Percentiles rank a stretch among this genome's conserved stretches.
phyloP scores from a whole-genome alignment of 1,284 basidiomycete species.

The Serendipita sp. region DNA sequence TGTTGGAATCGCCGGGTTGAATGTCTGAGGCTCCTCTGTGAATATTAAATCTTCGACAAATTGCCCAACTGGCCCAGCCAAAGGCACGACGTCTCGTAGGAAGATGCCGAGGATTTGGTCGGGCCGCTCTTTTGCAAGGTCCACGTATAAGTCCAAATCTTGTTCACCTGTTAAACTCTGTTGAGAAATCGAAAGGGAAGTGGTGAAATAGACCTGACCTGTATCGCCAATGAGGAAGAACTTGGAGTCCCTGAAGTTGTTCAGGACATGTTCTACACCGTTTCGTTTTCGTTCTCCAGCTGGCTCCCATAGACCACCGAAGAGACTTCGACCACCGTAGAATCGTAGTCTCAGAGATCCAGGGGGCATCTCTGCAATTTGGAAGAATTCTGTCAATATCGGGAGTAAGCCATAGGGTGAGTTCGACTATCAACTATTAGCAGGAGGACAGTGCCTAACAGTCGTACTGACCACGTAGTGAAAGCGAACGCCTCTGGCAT shows the following conservation, averaged over 20 bases:
- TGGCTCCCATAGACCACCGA: conserved; percentile 61
- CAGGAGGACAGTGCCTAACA: not conserved
- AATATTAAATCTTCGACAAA: not conserved
- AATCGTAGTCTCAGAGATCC: conserved; percentile 62
- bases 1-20: not conserved
- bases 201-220: not conserved
- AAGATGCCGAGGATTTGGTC: conserved; percentile 57
- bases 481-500: conserved; percentile 54
- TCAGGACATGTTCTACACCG: conserved; percentile 65
- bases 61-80: not conserved
- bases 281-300: conserved; percentile 61
- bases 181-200: not conserved
- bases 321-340: conserved; percentile 67
- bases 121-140: conserved; percentile 53
- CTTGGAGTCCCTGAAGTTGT: conserved; percentile 53
- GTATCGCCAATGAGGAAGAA: conserved; percentile 81
- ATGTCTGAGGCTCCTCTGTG: not conserved
- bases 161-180: conserved; percentile 47
- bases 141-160: conserved; percentile 71
- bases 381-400: conserved; percentile 66
- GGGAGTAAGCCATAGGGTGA: conserved; percentile 78
- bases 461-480: conserved; percentile 64
- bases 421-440: conserved; percentile 49
- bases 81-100: conserved; percentile 50
- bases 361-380: conserved; percentile 50